Conservation (phyloP, 2,329 filamentous ascomycete species). For the Dryadomyces sulphureus region DNA sequence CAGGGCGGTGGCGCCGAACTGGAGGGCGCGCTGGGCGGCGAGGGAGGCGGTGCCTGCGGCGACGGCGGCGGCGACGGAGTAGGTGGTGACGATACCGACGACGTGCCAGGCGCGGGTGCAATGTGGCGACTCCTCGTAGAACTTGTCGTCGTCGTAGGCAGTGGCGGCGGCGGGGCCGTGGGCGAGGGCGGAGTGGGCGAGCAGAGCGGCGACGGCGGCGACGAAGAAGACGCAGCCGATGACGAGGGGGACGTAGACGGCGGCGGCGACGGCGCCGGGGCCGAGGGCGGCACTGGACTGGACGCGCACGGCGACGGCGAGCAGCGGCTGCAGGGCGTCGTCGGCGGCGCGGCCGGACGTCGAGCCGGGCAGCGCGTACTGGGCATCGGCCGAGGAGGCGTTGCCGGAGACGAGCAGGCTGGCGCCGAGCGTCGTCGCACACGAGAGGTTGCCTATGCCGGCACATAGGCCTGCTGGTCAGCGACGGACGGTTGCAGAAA, state of each 20-base stretch:
- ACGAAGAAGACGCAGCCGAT: constrained; percentile 8
- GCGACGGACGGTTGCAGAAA: neutral
- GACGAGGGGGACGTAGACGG: constrained; percentile 9
- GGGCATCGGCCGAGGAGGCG: neutral
- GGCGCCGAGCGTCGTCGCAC: constrained; percentile 7
- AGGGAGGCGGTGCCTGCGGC: constrained; percentile 9
- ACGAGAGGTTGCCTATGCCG: constrained; percentile 8
- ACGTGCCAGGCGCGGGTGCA: constrained; percentile 3
- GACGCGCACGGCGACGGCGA: constrained; percentile 6
- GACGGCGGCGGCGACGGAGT: constrained; percentile 6
- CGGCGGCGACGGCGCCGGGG: constrained; percentile 6
- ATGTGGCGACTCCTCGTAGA: neutral
- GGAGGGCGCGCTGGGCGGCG: constrained; percentile 10
- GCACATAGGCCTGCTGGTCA: constrained; percentile 8
- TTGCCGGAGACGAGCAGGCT: constrained; percentile 2
- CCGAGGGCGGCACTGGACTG: constrained; percentile 8
- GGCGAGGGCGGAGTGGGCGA: neutral
- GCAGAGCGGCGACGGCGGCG: constrained; percentile 5
- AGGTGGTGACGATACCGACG: constrained; percentile 6
- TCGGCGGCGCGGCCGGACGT: constrained; percentile 1
- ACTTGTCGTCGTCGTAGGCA: neutral
- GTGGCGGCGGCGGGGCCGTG: neutral
- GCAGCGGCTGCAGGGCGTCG: constrained; percentile 6
- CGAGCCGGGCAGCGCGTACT: constrained; percentile 8
- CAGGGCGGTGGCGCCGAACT: constrained; percentile 8